Percentiles rank a stretch among this genome's conserved stretches.
Evolutionary conservation across 2,329 filamentous ascomycete species (phyloP).

Genomic region (Aaosphaeria pasadenensis): DNA sequence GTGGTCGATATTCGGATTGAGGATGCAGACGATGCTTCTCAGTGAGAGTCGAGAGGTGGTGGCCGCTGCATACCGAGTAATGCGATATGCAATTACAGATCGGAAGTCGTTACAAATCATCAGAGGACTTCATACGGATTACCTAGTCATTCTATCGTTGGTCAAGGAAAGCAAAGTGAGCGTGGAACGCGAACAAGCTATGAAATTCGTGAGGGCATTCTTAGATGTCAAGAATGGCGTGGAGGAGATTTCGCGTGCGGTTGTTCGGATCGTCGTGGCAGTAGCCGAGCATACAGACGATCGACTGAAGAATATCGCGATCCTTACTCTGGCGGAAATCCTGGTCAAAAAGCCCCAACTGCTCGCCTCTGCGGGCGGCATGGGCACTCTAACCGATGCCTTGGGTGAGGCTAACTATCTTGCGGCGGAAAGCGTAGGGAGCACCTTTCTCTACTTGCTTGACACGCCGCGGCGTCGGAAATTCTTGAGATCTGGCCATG

Average conservation of each 20-base stretch:
- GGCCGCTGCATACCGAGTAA: constrained; percentile 89
- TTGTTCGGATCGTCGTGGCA: constrained; percentile 85
- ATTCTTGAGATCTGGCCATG: constrained; percentile 83
- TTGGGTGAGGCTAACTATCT: constrained; percentile 89
- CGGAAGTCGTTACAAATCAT: constrained; percentile 86
- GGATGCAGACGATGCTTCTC: constrained; percentile 93
- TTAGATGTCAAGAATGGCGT: constrained; percentile 93
- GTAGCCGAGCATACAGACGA: constrained; percentile 86
- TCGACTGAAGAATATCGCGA: constrained; percentile 81
- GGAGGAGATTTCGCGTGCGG: constrained; percentile 78
- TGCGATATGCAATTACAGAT: constrained; percentile 92
- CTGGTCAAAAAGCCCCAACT: constrained; percentile 80
- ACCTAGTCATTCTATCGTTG: constrained; percentile 84
- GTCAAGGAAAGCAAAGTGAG: constrained; percentile 97
- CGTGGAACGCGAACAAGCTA: constrained; percentile 91
- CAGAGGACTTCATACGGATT: constrained; percentile 83
- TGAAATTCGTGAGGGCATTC: constrained; percentile 95
- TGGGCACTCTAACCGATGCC: constrained; percentile 85
- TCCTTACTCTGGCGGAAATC: constrained; percentile 90
- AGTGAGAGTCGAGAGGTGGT: constrained; percentile 96
- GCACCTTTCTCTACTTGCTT: constrained; percentile 84
- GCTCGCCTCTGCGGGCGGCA: constrained; percentile 77
- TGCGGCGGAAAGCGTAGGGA: constrained; percentile 82
- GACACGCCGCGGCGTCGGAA: constrained; percentile 78
- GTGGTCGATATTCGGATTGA: constrained; percentile 90